A percentile compares a stretch with the other conserved stretches of the same genome.
Conservation (phyloP, 2,329 filamentous ascomycete genomes). For the Pseudogymnoascus sp. region DNA sequence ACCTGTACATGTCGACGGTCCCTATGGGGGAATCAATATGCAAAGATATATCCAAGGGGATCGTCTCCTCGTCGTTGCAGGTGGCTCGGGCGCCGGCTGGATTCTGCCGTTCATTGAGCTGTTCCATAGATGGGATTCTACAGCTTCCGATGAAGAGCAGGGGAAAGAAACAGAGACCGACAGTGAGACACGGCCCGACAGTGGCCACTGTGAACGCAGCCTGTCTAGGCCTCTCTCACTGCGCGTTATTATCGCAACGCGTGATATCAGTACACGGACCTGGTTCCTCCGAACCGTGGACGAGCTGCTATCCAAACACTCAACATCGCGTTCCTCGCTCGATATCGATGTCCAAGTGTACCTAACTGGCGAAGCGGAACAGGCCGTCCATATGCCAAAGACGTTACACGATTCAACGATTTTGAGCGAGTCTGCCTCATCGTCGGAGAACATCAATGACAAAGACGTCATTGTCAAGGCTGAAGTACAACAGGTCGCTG, state of each 20-base stretch:
- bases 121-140: not conserved
- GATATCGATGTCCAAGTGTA: constrained; percentile 22
- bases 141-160: constrained; percentile 1
- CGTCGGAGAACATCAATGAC: not conserved
- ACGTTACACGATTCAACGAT: constrained; percentile 10
- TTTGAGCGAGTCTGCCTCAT: not conserved
- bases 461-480: constrained; percentile 8
- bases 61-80: constrained; percentile 40
- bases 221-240: constrained; percentile 17
- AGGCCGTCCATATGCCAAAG: not conserved
- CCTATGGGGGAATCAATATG: constrained; percentile 44
- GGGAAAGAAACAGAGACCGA: not conserved
- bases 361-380: constrained; percentile 22
- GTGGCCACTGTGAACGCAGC: not conserved
- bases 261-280: constrained; percentile 27
- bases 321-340: constrained; percentile 14
- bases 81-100: constrained; percentile 49
- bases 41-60: constrained; percentile 34
- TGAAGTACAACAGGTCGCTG: constrained; percentile 12
- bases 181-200: not conserved
- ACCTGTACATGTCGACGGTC: constrained; percentile 47
- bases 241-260: constrained; percentile 30
- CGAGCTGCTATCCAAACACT: constrained; percentile 22
- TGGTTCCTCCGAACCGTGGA: constrained; percentile 30
- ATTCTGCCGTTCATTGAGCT: constrained; percentile 40